Evolutionary conservation across 495 filamentous ascomycete genomes (phyloP).

Genomic region (Sphaerosporella brunnea): DNA sequence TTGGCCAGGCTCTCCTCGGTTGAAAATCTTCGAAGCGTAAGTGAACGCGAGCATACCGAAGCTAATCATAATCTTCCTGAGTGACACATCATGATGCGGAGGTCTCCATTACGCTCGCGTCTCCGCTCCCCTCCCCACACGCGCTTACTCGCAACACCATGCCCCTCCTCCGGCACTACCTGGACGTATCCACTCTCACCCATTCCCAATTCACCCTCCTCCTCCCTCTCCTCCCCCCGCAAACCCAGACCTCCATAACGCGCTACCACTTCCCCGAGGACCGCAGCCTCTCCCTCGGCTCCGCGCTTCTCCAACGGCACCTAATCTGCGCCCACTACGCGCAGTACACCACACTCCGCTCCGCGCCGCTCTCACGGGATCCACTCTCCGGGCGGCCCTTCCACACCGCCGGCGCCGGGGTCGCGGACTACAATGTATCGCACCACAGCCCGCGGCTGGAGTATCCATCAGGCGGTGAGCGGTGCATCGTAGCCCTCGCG

Average conservation of each 20-base stretch:
- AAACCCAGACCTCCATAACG: conserved; percentile 5
- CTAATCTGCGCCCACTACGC: conserved; percentile 1
- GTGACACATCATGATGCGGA: too few species aligned
- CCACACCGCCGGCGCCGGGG: not conserved
- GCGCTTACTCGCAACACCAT: not conserved
- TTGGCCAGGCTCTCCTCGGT: too few species aligned
- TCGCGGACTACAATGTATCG: conserved; percentile 22
- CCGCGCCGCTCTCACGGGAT: not conserved
- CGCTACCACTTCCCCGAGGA: conserved; percentile 22
- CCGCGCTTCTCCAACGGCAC: conserved; percentile 22
- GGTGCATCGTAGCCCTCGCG: conserved; percentile 1
- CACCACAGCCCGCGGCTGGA: conserved; percentile 18
- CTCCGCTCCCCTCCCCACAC: too few species aligned
- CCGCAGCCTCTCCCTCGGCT: conserved; percentile 19
- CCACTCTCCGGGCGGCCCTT: not conserved
- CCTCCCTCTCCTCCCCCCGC: conserved; percentile 18
- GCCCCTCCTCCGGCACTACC: conserved; percentile 4
- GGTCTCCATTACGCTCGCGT: too few species aligned
- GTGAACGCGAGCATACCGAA: too few species aligned
- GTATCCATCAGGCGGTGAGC: not conserved
- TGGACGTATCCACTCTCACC: conserved; percentile 1
- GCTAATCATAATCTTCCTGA: too few species aligned
- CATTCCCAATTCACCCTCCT: conserved; percentile 6
- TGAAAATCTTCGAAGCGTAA: too few species aligned
- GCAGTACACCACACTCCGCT: not conserved